Conservation (phyloP, 2,329 filamentous ascomycete genomes). For the Macrophomina phaseolina region DNA sequence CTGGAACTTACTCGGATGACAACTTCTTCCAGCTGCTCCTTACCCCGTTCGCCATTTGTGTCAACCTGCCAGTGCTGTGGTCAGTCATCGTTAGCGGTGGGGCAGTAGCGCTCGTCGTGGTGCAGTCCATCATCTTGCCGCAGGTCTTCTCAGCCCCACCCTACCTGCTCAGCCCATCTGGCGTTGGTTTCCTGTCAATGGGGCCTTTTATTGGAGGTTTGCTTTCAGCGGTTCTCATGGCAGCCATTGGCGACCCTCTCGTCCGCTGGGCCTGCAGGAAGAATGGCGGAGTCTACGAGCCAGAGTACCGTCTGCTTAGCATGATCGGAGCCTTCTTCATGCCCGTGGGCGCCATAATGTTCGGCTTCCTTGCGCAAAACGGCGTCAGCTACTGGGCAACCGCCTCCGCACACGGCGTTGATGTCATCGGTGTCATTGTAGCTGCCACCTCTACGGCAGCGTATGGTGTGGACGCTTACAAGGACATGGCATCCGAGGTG, state of each 20-base stretch:
- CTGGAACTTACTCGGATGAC: constrained; percentile 46
- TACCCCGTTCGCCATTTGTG: constrained; percentile 57
- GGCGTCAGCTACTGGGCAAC: constrained; percentile 37
- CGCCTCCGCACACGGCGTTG: constrained; percentile 42
- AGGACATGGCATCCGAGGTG: constrained; percentile 49
- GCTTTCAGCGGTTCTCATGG: constrained; percentile 49
- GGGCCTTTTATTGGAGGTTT: constrained; percentile 41
- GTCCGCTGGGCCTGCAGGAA: constrained; percentile 33
- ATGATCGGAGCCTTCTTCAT: constrained; percentile 29
- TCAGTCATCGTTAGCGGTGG: constrained; percentile 55
- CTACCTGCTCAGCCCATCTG: constrained; percentile 51
- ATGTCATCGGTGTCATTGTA: constrained; percentile 42
- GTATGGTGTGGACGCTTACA: constrained; percentile 49
- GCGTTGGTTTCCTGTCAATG: constrained; percentile 52
- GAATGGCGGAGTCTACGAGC: constrained; percentile 37
- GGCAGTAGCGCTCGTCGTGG: constrained; percentile 51
- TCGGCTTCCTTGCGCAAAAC: constrained; percentile 41
- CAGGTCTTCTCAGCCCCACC: constrained; percentile 48
- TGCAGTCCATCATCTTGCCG: constrained; percentile 50
- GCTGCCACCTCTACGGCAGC: constrained; percentile 41
- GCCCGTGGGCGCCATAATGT: constrained; percentile 47
- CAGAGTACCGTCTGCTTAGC: constrained; percentile 34
- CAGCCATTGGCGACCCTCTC: constrained; percentile 37
- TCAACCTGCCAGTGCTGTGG: constrained; percentile 59
- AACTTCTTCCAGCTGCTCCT: constrained; percentile 47